phyloP scores from a whole-genome alignment of 2,329 filamentous ascomycete species.

The Talaromyces sp. region DNA sequence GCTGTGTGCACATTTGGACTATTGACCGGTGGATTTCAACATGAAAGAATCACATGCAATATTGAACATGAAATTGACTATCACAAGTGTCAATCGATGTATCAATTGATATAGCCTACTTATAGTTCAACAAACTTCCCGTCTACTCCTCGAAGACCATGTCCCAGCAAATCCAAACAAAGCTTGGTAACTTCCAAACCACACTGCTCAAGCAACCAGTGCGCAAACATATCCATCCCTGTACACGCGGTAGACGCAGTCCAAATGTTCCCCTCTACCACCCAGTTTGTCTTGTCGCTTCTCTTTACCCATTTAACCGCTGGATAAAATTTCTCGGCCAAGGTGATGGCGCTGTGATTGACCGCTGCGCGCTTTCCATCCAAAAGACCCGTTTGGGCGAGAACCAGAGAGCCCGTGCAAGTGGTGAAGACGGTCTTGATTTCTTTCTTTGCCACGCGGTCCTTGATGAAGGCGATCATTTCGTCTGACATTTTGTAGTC shows the following conservation, averaged over 20 bases:
- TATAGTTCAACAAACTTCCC: background rate
- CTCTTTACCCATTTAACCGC: constrained; percentile 5
- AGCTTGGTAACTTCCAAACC: constrained; percentile 1
- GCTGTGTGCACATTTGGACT: too few relatives aligned
- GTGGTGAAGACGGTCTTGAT: constrained; percentile 11
- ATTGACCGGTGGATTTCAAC: background rate
- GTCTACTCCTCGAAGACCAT: constrained; percentile 1
- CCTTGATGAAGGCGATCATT: constrained; percentile 4
- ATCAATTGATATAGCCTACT: background rate
- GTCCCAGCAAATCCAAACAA: background rate
- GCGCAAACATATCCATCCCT: constrained; percentile 11
- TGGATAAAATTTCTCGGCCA: background rate
- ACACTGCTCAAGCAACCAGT: constrained; percentile 7
- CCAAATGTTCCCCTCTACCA: constrained; percentile 7
- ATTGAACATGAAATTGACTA: background rate
- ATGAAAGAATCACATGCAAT: background rate
- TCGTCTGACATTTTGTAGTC: constrained; percentile 2
- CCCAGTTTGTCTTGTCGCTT: background rate
- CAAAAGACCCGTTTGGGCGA: constrained; percentile 10
- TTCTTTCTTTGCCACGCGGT: constrained; percentile 1
- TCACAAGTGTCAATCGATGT: background rate
- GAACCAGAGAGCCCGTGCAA: constrained; percentile 6
- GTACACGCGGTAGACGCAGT: constrained; percentile 4
- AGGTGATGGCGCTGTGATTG: background rate
- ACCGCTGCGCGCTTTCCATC: constrained; percentile 5